Evolutionary conservation across 805 yeast genomes (phyloP).

Genomic region (Kluyveromyces siamensis): DNA sequence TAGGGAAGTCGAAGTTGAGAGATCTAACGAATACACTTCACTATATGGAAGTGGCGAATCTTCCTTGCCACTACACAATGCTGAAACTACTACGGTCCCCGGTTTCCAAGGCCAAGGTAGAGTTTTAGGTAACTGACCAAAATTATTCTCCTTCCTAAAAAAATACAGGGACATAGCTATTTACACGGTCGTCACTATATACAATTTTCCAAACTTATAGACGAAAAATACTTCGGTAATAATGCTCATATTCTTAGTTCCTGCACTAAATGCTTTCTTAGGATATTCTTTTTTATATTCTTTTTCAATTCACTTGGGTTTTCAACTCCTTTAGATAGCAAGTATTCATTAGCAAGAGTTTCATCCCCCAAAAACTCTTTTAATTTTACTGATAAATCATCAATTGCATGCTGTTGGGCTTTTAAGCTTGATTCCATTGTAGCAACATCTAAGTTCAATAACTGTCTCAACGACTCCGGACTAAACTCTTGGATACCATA

Average conservation of each 20-base stretch:
- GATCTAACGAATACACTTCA: slow-evolving; percentile 23
- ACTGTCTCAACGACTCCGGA: slow-evolving; percentile 29
- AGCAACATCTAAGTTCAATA: slow-evolving; percentile 33
- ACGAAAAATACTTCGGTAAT: not conserved
- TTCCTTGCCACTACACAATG: slow-evolving; percentile 11
- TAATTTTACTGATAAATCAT: slow-evolving; percentile 29
- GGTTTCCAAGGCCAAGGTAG: slow-evolving; percentile 13
- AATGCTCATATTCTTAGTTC: slow-evolving; percentile 11
- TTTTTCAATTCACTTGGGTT: slow-evolving; percentile 35
- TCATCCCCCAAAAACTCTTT: slow-evolving; percentile 30
- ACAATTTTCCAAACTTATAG: not conserved
- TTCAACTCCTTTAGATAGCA: slow-evolving; percentile 29
- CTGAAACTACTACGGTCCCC: not conserved
- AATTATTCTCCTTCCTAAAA: not conserved
- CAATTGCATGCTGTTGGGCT: slow-evolving; percentile 25
- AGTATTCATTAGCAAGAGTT: slow-evolving; percentile 25
- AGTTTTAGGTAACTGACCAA: slow-evolving; percentile 8
- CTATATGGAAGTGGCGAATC: slow-evolving; percentile 11
- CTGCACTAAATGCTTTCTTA: slow-evolving; percentile 48
- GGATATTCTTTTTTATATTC: slow-evolving; percentile 58
- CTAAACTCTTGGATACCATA: slow-evolving; percentile 42
- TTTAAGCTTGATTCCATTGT: slow-evolving; percentile 22
- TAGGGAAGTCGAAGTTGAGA: slow-evolving; percentile 44
- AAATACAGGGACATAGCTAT: not conserved
- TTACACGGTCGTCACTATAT: not conserved